Conservation (phyloP, 768 basidiomycete genomes). For the Hericium rajendrae region DNA sequence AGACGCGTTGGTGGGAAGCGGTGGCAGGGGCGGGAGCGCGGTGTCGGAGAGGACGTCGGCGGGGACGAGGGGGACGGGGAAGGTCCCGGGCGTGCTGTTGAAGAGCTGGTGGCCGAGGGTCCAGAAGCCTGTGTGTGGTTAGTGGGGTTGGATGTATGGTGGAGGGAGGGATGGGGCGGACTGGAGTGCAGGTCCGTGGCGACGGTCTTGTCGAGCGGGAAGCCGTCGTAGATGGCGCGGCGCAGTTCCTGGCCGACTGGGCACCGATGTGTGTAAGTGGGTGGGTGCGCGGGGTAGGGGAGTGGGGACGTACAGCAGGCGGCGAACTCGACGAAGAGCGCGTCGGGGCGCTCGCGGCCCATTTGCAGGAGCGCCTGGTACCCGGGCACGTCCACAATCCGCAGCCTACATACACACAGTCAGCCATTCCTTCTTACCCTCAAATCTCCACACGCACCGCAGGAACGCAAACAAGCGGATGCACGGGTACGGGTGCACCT, state of each 20-base stretch:
- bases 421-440: not conserved
- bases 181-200: conserved; percentile 28
- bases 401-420: not conserved
- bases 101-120: conserved; percentile 45
- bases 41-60: conserved; percentile 42
- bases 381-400: not conserved
- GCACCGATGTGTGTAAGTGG: too few species aligned
- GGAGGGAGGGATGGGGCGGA: conserved; percentile 4
- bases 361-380: not conserved
- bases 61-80: conserved; percentile 45
- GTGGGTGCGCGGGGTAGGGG: not conserved
- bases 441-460: not conserved
- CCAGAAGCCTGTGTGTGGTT: conserved; percentile 36
- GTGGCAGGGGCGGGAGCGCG: conserved; percentile 24
- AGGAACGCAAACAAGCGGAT: not conserved
- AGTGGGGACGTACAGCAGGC: not conserved
- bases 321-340: not conserved
- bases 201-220: conserved; percentile 27
- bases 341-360: not conserved
- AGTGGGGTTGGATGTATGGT: not conserved
- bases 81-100: conserved; percentile 36
- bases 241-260: not conserved
- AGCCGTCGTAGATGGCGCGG: conserved; percentile 28
- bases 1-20: conserved; percentile 16
- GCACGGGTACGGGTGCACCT: not conserved